Percentiles rank a stretch among this genome's conserved stretches.
Evolutionary conservation across 805 yeast genomes (phyloP).

Genomic region (Debaryomyces castellii): DNA sequence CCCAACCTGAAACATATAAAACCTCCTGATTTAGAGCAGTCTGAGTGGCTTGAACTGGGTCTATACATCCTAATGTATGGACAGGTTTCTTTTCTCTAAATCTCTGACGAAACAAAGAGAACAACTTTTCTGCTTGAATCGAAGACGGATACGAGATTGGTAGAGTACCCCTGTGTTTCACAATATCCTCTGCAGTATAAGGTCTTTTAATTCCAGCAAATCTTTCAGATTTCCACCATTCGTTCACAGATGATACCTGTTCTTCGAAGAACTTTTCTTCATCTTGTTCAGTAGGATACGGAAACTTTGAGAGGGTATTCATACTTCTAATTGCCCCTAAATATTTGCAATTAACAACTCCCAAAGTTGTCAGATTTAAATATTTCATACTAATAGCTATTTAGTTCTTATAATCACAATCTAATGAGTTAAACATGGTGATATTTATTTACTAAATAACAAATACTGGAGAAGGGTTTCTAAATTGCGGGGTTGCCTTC

Average conservation of each 20-base stretch:
- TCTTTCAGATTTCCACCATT: conserved; percentile 3
- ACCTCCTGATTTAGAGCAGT: conserved; percentile 46
- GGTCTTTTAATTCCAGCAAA: conserved; percentile 34
- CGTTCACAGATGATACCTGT: conserved; percentile 10
- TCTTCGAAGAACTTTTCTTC: conserved; percentile 1
- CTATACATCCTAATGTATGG: conserved; percentile 59
- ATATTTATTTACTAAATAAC: too few relatives aligned
- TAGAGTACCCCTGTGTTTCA: conserved; percentile 50
- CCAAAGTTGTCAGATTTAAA: neutral
- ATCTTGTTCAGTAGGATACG: conserved; percentile 32
- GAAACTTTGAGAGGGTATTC: conserved; percentile 12
- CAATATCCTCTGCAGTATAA: conserved; percentile 51
- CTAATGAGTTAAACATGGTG: neutral
- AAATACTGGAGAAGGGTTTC: neutral
- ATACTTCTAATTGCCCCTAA: neutral
- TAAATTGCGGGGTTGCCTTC: neutral
- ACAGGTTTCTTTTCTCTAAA: conserved; percentile 46
- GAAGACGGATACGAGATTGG: conserved; percentile 45
- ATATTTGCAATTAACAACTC: neutral
- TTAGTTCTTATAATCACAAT: too few relatives aligned
- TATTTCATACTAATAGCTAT: neutral
- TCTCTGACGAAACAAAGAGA: conserved; percentile 40
- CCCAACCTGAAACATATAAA: conserved; percentile 62
- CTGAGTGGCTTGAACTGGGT: conserved; percentile 63
- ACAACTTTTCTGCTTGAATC: conserved; percentile 51